Conservation (phyloP, 495 filamentous ascomycete species). For the Hypoxylon lienhwacheense region DNA sequence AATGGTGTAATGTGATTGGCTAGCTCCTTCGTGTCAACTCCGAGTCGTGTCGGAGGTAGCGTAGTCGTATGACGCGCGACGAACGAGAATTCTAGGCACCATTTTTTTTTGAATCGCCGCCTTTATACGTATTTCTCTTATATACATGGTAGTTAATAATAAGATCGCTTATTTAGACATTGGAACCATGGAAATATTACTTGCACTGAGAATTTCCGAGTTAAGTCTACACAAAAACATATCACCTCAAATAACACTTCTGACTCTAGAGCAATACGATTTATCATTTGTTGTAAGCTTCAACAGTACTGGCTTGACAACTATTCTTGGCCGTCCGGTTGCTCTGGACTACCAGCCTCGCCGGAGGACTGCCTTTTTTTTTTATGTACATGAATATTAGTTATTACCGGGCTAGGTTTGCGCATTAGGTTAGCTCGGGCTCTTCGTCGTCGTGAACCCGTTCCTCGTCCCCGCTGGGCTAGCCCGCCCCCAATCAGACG, state of each 20-base stretch:
- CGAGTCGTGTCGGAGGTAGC: slow-evolving; percentile 25
- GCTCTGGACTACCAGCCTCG: slow-evolving; percentile 16
- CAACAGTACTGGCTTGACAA: slow-evolving; percentile 35
- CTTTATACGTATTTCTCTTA: too few species aligned
- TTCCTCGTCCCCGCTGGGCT: slow-evolving; percentile 40
- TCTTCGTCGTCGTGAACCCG: slow-evolving; percentile 30
- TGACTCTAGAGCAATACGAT: slow-evolving; percentile 38
- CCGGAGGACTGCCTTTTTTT: slow-evolving; percentile 27
- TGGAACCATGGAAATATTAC: too few species aligned
- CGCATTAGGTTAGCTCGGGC: slow-evolving; percentile 36
- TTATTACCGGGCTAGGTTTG: slow-evolving; percentile 44
- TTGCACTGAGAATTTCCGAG: too few species aligned
- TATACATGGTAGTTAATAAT: too few species aligned
- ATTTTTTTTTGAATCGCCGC: too few species aligned
- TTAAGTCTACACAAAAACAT: neutral
- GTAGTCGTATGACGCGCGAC: neutral
- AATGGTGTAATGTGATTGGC: slow-evolving; percentile 33
- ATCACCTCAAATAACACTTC: neutral
- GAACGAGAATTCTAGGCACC: neutral
- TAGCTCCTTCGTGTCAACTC: slow-evolving; percentile 9
- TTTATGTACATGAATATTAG: slow-evolving; percentile 43
- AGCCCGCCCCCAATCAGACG: slow-evolving; percentile 40
- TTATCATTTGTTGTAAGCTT: slow-evolving; percentile 40
- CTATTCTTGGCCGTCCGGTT: slow-evolving; percentile 22
- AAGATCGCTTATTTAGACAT: too few species aligned